Evolutionary conservation across 2,329 filamentous ascomycete genomes (phyloP).

Genomic region (Sarocladium strictum): DNA sequence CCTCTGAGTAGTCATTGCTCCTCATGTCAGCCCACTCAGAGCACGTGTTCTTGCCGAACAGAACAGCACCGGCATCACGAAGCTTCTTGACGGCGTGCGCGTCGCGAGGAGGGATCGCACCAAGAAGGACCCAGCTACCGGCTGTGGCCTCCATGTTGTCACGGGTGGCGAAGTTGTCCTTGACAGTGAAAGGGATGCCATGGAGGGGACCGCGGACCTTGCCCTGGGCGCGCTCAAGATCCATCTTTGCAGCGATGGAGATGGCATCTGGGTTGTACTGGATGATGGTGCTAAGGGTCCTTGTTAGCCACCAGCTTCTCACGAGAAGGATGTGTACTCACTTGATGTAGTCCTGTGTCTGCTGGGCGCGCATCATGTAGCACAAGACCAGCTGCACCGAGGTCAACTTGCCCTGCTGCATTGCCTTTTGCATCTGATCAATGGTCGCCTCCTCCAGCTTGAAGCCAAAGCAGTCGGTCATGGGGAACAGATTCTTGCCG

Average conservation of each 20-base stretch:
- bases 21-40: slow-evolving; percentile 74
- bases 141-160: slow-evolving; percentile 71
- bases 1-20: slow-evolving; percentile 60
- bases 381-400: slow-evolving; percentile 36
- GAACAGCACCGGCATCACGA: slow-evolving; percentile 57
- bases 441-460: slow-evolving; percentile 64
- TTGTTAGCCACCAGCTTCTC: background rate
- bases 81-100: slow-evolving; percentile 43
- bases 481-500: slow-evolving; percentile 47
- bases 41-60: slow-evolving; percentile 65
- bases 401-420: slow-evolving; percentile 5
- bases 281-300: background rate
- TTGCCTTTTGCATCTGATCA: slow-evolving; percentile 55
- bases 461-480: slow-evolving; percentile 55
- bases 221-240: slow-evolving; percentile 17
- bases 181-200: slow-evolving; percentile 19
- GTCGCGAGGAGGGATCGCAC: slow-evolving; percentile 4
- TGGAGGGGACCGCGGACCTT: slow-evolving; percentile 16
- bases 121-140: slow-evolving; percentile 58
- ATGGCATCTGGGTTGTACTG: slow-evolving; percentile 12
- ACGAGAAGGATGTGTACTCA: slow-evolving; percentile 23
- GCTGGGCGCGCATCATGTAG: slow-evolving; percentile 54
- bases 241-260: slow-evolving; percentile 13
- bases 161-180: slow-evolving; percentile 55
- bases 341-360: slow-evolving; percentile 61